A percentile compares a stretch with the other conserved stretches of the same genome.
phyloP scores from a whole-genome alignment of 2,329 filamentous ascomycete genomes.

The Fusarium goolgardi region DNA sequence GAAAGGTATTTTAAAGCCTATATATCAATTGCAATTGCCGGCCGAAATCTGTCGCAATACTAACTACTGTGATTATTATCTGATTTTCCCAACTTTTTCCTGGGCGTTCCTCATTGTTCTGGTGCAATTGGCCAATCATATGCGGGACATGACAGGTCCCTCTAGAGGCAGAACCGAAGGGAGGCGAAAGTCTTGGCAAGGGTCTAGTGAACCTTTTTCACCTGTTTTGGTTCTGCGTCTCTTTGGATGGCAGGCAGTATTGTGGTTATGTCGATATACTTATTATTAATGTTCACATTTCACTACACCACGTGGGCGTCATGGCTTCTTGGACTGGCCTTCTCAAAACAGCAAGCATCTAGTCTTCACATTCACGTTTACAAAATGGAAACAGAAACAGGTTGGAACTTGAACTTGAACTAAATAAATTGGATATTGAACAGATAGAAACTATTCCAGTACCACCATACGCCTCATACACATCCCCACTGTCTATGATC shows the following conservation, averaged over 20 bases:
- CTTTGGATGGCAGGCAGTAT: neutral
- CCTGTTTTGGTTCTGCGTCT: neutral
- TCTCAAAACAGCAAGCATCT: neutral
- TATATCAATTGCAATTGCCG: neutral
- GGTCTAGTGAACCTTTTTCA: neutral
- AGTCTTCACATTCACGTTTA: neutral
- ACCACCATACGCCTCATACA: constrained; percentile 44
- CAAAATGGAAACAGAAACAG: neutral
- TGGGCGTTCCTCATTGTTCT: neutral
- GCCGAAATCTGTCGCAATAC: neutral
- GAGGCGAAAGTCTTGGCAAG: constrained; percentile 1
- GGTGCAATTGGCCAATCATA: constrained; percentile 31
- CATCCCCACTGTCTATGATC: constrained; percentile 37
- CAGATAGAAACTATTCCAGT: constrained; percentile 37
- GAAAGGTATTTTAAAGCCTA: neutral
- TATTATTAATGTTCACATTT: neutral
- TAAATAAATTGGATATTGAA: constrained; percentile 38
- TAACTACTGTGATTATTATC: neutral
- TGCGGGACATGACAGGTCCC: constrained; percentile 42
- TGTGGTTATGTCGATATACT: neutral
- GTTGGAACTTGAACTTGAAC: neutral
- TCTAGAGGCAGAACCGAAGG: constrained; percentile 4
- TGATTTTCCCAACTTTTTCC: constrained; percentile 1
- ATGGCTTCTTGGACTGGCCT: neutral
- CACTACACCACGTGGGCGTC: neutral